Percentiles rank a stretch among this genome's conserved stretches.
Conservation (phyloP, 208 protist genomes). For the Acanthamoeba healyi region DNA sequence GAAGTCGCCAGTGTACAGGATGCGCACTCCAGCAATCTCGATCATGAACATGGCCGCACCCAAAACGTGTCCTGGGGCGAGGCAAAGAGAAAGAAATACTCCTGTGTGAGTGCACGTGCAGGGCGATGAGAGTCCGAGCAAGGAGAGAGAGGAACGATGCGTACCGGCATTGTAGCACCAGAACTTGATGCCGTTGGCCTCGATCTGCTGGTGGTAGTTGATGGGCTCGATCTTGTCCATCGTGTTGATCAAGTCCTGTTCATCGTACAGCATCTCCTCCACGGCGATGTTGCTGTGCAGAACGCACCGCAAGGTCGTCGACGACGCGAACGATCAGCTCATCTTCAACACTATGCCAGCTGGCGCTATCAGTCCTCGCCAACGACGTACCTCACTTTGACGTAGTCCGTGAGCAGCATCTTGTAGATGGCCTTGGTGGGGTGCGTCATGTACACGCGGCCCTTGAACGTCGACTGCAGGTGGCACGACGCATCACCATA, state of each 20-base stretch:
- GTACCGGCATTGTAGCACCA: conserved; percentile 98
- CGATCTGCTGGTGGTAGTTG: conserved; percentile 97
- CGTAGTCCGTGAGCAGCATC: conserved; percentile 97
- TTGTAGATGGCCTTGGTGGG: conserved; percentile 98
- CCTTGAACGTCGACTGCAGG: conserved; percentile 95
- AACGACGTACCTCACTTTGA: conserved; percentile 92
- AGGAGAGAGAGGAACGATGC: conserved; percentile 66
- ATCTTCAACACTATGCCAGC: no score
- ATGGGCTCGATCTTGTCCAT: conserved; percentile 97
- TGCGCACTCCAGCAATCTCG: conserved; percentile 97
- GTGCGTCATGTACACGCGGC: conserved; percentile 98
- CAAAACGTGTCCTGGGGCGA: conserved; percentile 88
- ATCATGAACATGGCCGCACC: conserved; percentile 99
- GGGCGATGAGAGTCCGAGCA: no score
- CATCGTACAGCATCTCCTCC: conserved; percentile 91
- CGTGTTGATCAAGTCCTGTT: conserved; percentile 95
- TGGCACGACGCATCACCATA: no score
- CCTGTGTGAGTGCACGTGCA: no score
- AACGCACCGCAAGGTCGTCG: neutral
- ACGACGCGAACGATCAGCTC: neutral
- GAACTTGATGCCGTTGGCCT: conserved; percentile 97
- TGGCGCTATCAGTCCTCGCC: neutral
- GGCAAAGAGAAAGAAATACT: conserved; percentile 89
- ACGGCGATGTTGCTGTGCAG: conserved; percentile 87
- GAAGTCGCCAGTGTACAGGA: conserved; percentile 99